Conservation (phyloP, 176 grass and related monocot genomes). For the Oryza australiensis region DNA sequence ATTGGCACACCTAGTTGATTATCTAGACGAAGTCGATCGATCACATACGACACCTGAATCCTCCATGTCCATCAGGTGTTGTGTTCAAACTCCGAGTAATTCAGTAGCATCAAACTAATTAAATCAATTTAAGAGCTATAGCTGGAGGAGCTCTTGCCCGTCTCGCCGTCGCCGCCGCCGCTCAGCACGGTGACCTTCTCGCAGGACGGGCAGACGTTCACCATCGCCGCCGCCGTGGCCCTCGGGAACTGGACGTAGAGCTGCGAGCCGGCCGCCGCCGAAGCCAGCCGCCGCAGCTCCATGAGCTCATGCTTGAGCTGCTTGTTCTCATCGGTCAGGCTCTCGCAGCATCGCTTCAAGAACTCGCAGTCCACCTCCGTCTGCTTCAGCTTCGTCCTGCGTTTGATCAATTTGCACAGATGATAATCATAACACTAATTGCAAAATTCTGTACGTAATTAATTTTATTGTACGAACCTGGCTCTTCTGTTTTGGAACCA, state of each 20-base stretch:
- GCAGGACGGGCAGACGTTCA: constrained; percentile 57
- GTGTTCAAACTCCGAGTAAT: neutral
- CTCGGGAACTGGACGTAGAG: constrained; percentile 35
- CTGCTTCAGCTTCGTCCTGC: constrained; percentile 77
- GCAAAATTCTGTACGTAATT: too few relatives aligned
- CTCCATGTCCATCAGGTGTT: neutral
- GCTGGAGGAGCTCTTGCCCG: constrained; percentile 43
- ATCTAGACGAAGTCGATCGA: neutral
- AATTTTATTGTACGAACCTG: constrained; percentile 37
- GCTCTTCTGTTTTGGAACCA: constrained; percentile 96
- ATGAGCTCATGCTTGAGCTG: constrained; percentile 59
- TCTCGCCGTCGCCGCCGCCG: constrained; percentile 23
- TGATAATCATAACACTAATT: neutral
- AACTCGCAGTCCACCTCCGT: constrained; percentile 66
- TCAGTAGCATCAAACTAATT: neutral
- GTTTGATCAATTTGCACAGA: neutral
- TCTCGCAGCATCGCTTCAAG: constrained; percentile 64
- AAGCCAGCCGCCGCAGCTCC: constrained; percentile 39
- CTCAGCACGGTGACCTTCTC: constrained; percentile 37
- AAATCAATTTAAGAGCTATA: constrained; percentile 12
- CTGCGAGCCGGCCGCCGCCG: neutral
- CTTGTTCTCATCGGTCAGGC: constrained; percentile 64
- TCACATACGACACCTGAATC: neutral
- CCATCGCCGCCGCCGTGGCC: neutral
- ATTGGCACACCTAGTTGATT: neutral